Conservation (phyloP, 2,329 filamentous ascomycete genomes). For the Penicillium sp. region DNA sequence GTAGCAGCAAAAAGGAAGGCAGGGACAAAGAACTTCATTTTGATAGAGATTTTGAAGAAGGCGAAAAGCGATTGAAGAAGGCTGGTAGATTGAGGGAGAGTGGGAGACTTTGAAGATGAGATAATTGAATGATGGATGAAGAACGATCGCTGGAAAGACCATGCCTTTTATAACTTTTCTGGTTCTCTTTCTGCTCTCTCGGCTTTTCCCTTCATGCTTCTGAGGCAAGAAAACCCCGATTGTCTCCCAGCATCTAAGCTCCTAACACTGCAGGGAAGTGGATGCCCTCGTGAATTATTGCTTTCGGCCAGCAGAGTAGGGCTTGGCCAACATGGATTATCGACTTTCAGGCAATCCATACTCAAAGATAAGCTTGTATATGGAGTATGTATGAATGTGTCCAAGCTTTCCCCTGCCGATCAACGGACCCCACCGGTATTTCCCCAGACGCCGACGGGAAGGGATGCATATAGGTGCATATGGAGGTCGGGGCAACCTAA, state of each 20-base stretch:
- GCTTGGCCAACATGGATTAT: background rate
- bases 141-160: background rate
- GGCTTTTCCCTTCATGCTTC: background rate
- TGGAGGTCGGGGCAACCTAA: background rate
- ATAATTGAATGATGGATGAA: conserved; percentile 12
- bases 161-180: conserved; percentile 23
- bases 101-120: conserved; percentile 1
- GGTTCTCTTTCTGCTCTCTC: background rate
- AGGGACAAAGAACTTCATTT: conserved; percentile 31
- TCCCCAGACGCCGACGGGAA: background rate
- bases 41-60: conserved; percentile 7
- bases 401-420: background rate
- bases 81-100: background rate
- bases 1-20: conserved; percentile 27
- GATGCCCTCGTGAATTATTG: conserved; percentile 9
- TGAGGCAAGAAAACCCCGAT: background rate
- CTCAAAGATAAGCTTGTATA: background rate
- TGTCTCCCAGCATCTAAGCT: background rate
- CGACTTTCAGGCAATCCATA: background rate
- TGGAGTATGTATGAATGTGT: background rate
- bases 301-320: background rate
- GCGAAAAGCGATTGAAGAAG: background rate
- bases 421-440: background rate
- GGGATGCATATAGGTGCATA: background rate
- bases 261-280: conserved; percentile 1